Percentiles rank a stretch among this genome's conserved stretches.
Conservation (phyloP, 2,329 filamentous ascomycete species). For the Monosporascus sp. region DNA sequence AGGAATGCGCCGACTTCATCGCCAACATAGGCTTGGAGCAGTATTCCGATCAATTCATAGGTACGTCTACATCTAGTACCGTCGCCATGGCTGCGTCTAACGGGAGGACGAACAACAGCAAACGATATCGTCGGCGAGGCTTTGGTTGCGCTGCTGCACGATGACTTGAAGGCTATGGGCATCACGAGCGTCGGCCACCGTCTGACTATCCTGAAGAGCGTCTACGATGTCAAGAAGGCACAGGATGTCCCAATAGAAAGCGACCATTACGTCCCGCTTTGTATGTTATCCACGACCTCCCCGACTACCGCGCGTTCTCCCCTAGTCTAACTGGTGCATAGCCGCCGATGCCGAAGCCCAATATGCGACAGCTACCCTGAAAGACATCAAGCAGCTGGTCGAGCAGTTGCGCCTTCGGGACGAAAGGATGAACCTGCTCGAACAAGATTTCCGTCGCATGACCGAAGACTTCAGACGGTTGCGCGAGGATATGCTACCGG, state of each 20-base stretch:
- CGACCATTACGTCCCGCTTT: constrained; percentile 88
- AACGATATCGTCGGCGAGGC: constrained; percentile 94
- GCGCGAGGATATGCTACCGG: constrained; percentile 85
- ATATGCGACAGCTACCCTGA: constrained; percentile 81
- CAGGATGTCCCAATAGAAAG: constrained; percentile 87
- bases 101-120: constrained; percentile 47
- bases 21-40: constrained; percentile 72
- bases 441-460: constrained; percentile 76
- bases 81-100: constrained; percentile 13
- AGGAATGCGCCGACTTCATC: constrained; percentile 88
- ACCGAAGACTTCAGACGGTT: constrained; percentile 84
- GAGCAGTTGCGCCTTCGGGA: constrained; percentile 86
- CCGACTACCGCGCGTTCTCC: background rate
- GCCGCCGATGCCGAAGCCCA: constrained; percentile 85
- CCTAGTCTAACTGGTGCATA: constrained; percentile 31
- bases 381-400: constrained; percentile 87
- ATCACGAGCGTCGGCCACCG: constrained; percentile 90
- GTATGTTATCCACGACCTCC: constrained; percentile 48
- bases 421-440: constrained; percentile 78
- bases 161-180: constrained; percentile 93
- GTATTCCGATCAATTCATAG: constrained; percentile 77
- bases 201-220: constrained; percentile 88
- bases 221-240: constrained; percentile 93
- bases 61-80: constrained; percentile 43
- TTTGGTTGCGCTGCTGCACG: constrained; percentile 80